Percentiles rank a stretch among this genome's conserved stretches.
phyloP scores from a whole-genome alignment of 2,329 filamentous ascomycete genomes.

The Hypoxylon sp. region DNA sequence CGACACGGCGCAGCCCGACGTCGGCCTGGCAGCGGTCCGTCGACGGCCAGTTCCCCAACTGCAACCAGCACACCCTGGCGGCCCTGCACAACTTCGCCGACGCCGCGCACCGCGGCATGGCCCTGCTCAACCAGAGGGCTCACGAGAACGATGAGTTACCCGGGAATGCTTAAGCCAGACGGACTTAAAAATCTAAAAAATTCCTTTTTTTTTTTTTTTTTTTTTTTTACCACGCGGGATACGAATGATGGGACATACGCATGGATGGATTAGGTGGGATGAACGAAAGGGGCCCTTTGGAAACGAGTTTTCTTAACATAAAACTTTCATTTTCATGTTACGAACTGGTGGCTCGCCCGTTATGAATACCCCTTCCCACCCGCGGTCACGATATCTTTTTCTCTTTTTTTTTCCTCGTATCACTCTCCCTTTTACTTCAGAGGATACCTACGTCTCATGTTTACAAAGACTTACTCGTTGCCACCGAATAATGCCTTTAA shows the following conservation, averaged over 20 bases:
- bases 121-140: constrained; percentile 29
- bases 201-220: too few species aligned
- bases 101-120: constrained; percentile 58
- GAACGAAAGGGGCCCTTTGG: background rate
- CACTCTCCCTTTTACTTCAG: background rate
- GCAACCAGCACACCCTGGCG: constrained; percentile 58
- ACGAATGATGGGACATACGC: background rate
- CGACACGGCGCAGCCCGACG: constrained; percentile 54
- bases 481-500: background rate
- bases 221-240: background rate
- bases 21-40: constrained; percentile 58
- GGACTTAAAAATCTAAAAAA: too few species aligned
- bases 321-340: background rate
- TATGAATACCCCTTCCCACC: background rate
- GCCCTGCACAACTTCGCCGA: constrained; percentile 60
- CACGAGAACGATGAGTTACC: background rate
- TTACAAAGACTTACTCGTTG: background rate
- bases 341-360: background rate
- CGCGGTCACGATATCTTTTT: background rate
- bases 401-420: background rate
- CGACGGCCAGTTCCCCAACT: constrained; percentile 59
- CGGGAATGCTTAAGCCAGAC: background rate
- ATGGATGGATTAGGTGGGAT: background rate
- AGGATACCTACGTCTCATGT: background rate
- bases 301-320: background rate